Conservation (phyloP, 371 early-diverging fungal species). For the Syncephalastrum monosporum region DNA sequence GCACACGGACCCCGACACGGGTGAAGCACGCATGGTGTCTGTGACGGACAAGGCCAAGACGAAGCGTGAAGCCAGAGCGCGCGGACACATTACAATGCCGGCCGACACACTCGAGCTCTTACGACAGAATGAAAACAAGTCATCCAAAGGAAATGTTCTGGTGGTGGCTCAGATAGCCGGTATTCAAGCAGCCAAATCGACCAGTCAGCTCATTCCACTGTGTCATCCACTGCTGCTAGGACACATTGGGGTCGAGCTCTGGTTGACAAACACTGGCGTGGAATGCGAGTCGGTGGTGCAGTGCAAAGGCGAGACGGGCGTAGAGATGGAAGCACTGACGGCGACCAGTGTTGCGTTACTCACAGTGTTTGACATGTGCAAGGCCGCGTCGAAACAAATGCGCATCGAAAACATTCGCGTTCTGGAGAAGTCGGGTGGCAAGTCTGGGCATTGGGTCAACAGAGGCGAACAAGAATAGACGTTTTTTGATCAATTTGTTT, state of each 20-base stretch:
- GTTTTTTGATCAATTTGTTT: slow-evolving; percentile 5
- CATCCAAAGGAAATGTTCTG: slow-evolving; percentile 83
- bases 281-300: slow-evolving; percentile 62
- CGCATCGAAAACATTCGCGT: slow-evolving; percentile 64
- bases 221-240: slow-evolving; percentile 87
- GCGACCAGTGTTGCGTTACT: slow-evolving; percentile 77
- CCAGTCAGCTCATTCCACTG: slow-evolving; percentile 81
- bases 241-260: slow-evolving; percentile 65
- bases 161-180: slow-evolving; percentile 89
- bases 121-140: slow-evolving; percentile 42
- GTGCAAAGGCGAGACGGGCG: slow-evolving; percentile 87
- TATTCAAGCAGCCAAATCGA: slow-evolving; percentile 88
- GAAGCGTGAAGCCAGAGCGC: slow-evolving; percentile 71
- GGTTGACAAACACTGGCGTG: slow-evolving; percentile 47
- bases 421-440: slow-evolving; percentile 79
- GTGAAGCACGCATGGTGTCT: slow-evolving; percentile 84
- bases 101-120: slow-evolving; percentile 61
- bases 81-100: slow-evolving; percentile 66
- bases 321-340: slow-evolving; percentile 91
- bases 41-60: slow-evolving; percentile 69
- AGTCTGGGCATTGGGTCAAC: slow-evolving; percentile 56
- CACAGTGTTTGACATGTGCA: slow-evolving; percentile 87
- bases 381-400: slow-evolving; percentile 55
- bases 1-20: slow-evolving; percentile 74
- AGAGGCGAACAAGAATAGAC: slow-evolving; percentile 1